A percentile compares a stretch with the other conserved stretches of the same genome.
phyloP scores from a whole-genome alignment of 1,284 basidiomycete species.

The Puccinia polysora region DNA sequence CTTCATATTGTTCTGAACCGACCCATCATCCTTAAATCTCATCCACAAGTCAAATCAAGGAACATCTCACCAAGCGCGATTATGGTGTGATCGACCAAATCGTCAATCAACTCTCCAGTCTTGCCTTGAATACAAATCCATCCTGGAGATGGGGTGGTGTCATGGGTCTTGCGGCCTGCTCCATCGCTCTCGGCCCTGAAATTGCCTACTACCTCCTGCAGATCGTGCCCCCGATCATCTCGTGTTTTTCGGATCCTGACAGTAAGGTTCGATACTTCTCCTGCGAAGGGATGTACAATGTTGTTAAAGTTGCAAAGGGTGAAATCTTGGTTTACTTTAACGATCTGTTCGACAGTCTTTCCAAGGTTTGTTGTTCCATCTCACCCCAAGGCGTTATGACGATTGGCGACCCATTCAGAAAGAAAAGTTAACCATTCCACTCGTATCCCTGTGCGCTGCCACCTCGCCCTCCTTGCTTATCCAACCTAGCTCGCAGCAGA shows the following conservation, averaged over 20 bases:
- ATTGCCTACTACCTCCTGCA: conserved; percentile 88
- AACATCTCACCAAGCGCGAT: conserved; percentile 30
- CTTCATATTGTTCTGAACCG: background rate
- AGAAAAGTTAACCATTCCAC: too few species aligned
- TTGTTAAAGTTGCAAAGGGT: conserved; percentile 90
- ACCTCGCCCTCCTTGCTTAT: background rate
- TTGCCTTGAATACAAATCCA: conserved; percentile 63
- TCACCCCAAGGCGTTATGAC: too few species aligned
- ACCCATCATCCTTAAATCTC: background rate
- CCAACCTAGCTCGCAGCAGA: conserved; percentile 79
- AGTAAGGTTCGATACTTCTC: conserved; percentile 94
- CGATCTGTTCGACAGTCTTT: conserved; percentile 92
- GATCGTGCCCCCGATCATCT: conserved; percentile 83
- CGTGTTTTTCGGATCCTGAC: conserved; percentile 90
- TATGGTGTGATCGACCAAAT: conserved; percentile 27
- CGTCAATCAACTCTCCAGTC: conserved; percentile 30
- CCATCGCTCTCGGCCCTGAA: conserved; percentile 88
- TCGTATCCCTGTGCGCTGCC: too few species aligned
- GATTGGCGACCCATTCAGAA: too few species aligned
- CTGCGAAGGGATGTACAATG: conserved; percentile 96
- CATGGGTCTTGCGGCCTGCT: conserved; percentile 91
- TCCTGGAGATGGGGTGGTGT: conserved; percentile 91
- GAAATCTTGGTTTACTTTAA: conserved; percentile 97
- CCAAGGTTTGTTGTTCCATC: conserved; percentile 66
- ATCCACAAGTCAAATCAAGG: conserved; percentile 37